Evolutionary conservation across 2,329 filamentous ascomycete genomes (phyloP), one percentile per base, ranked within the genome.

Genomic region (Shiraia sp.): DNA sequence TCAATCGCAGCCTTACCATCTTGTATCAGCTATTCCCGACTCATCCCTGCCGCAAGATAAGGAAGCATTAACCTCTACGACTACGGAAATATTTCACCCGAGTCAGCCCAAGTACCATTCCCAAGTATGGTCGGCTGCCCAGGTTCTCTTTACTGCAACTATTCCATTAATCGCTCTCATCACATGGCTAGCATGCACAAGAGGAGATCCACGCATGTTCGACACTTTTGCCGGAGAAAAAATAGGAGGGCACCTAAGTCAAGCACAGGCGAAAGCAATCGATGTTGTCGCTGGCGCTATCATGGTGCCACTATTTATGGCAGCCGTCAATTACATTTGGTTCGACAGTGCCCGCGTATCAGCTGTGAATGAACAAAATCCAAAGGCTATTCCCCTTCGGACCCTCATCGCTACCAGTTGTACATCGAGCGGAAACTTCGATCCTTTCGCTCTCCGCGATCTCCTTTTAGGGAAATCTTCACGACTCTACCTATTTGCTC

Each of bases 191-290:
- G 40, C 12, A 35, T 40, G 36, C 23, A 24, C 32, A 10, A 28
- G 28, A 26, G 36, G 28, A 8, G 32, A 40, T 28, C 30, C 30
- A 19, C 38, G 32, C 9, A 41, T 41, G n/a, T 41, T 41, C 38
- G 38, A 41, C 10, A 41, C 32, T 6, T 35, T 41, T 27, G 39
- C 39, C n/a, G 32, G 39, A n/a, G 32, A 36, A 14, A 30, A 41
- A 24, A 55, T 53, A 17, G 51, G 49, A 3, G 50, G 49, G 3
- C 43, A 36, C 4, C 32, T 55, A 6, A 51, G 42, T 17, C 47
- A 53, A 32, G 19, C 32, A 14, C 22, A 51, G 19, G 50, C 47
- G 9, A 55, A 55, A 41, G 52, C 47, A 13, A 35, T 55, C 12
- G 50, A 53, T 35, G 13, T 51, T 13, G 24, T 51, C n/a, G 40